phyloP scores from a whole-genome alignment of 2,329 filamentous ascomycete species.

The Fusarium kyushuense region DNA sequence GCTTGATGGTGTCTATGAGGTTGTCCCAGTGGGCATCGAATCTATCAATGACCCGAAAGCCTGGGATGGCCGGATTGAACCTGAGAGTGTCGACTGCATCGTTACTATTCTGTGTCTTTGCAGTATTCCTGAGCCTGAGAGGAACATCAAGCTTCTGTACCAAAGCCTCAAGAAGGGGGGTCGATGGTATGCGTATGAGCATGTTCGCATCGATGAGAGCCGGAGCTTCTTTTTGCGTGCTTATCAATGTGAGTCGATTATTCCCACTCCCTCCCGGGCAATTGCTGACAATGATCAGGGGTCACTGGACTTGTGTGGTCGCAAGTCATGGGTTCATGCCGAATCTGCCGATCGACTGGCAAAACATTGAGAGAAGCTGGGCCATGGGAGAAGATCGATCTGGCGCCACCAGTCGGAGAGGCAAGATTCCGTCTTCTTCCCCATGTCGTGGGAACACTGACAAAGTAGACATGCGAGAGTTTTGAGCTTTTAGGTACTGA shows the following conservation, averaged over 20 bases:
- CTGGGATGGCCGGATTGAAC: constrained; percentile 61
- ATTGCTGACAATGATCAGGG: constrained; percentile 51
- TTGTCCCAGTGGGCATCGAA: constrained; percentile 73
- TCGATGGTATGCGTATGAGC: constrained; percentile 73
- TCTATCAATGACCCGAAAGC: constrained; percentile 59
- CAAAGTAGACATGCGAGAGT: constrained; percentile 55
- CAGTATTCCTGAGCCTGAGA: constrained; percentile 70
- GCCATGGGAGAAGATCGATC: constrained; percentile 63
- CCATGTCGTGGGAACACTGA: constrained; percentile 65
- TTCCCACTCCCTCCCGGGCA: background rate
- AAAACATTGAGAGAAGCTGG: constrained; percentile 62
- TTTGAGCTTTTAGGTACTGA: background rate
- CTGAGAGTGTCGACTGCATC: constrained; percentile 68
- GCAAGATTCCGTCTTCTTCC: constrained; percentile 59
- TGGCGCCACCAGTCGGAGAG: constrained; percentile 57
- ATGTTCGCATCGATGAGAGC: constrained; percentile 59
- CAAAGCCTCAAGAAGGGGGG: constrained; percentile 70
- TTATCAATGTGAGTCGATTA: constrained; percentile 63
- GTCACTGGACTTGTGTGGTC: constrained; percentile 67
- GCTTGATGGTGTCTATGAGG: constrained; percentile 68
- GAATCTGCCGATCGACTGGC: constrained; percentile 62
- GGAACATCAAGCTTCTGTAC: constrained; percentile 68
- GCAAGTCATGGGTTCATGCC: constrained; percentile 63
- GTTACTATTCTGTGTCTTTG: constrained; percentile 72
- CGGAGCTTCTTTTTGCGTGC: constrained; percentile 56